Conservation (phyloP, 257 asterid species). For the Jacaranda copaia region DNA sequence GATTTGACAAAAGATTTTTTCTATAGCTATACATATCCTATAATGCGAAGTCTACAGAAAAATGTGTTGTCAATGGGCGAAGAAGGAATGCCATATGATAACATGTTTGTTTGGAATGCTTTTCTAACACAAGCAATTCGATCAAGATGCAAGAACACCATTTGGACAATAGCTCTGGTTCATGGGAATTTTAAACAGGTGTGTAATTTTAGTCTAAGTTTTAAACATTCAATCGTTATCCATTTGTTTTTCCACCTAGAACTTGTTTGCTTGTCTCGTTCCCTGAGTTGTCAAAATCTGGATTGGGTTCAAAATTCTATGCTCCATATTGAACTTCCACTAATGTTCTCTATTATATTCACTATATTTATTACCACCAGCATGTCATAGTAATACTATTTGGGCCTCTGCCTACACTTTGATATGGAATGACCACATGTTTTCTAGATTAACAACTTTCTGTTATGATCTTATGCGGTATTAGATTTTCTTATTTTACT, state of each 20-base stretch:
- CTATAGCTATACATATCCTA: constrained; percentile 94
- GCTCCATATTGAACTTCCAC: neutral
- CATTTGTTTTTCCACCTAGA: constrained; percentile 10
- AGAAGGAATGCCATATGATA: constrained; percentile 90
- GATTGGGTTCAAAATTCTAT: constrained; percentile 3
- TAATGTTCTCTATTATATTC: constrained; percentile 18
- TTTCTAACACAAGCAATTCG: constrained; percentile 86
- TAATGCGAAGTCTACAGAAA: constrained; percentile 92
- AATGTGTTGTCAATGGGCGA: constrained; percentile 74
- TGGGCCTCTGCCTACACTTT: constrained; percentile 18
- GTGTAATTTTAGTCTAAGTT: neutral
- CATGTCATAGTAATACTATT: constrained; percentile 13
- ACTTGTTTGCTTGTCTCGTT: constrained; percentile 26
- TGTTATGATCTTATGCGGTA: constrained; percentile 10
- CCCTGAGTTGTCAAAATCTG: neutral
- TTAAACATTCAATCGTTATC: neutral
- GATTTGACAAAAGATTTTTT: constrained; percentile 97
- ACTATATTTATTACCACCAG: constrained; percentile 14
- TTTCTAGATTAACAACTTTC: constrained; percentile 1
- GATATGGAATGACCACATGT: neutral
- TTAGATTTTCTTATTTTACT: neutral
- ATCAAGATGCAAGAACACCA: constrained; percentile 85
- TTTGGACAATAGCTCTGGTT: constrained; percentile 96
- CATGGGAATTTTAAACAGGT: constrained; percentile 98
- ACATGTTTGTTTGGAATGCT: constrained; percentile 98